Conservation (phyloP, 2,329 filamentous ascomycete species). For the Rachicladosporium sp. region DNA sequence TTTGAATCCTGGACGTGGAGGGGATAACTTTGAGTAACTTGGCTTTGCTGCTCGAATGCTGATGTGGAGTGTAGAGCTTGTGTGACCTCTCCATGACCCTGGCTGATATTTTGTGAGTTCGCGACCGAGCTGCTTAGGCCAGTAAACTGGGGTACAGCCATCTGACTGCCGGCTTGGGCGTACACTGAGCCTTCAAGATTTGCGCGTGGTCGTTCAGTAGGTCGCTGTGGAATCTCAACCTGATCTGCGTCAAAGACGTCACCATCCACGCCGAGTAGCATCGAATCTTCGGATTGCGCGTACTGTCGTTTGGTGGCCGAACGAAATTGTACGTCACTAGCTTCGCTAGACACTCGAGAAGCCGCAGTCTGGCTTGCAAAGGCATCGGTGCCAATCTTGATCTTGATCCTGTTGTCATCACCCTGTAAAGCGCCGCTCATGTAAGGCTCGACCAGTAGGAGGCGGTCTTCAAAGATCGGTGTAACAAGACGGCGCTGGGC, state of each 20-base stretch:
- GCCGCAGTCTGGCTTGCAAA: slow-evolving; percentile 17
- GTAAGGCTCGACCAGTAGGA: slow-evolving; percentile 4
- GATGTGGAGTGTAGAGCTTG: neutral
- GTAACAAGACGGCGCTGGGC: slow-evolving; percentile 5
- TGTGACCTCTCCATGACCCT: neutral
- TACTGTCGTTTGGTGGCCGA: slow-evolving; percentile 2
- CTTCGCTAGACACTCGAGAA: slow-evolving; percentile 9
- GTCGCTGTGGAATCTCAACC: slow-evolving; percentile 1
- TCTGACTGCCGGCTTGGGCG: neutral
- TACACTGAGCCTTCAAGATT: too few relatives aligned
- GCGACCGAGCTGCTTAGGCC: neutral
- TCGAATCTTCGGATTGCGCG: slow-evolving; percentile 18
- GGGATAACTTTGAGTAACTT: too few relatives aligned
- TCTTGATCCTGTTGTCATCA: slow-evolving; percentile 10
- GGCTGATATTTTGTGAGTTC: neutral
- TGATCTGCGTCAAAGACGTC: slow-evolving; percentile 9
- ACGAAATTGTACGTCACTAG: slow-evolving; percentile 6
- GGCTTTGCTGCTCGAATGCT: neutral
- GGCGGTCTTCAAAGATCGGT: slow-evolving; percentile 12
- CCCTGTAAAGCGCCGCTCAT: slow-evolving; percentile 18
- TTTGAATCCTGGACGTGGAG: too few relatives aligned
- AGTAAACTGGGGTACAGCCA: neutral
- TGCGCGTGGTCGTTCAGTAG: too few relatives aligned
- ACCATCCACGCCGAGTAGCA: slow-evolving; percentile 19
- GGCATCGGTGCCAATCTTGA: slow-evolving; percentile 22